Evolutionary conservation across 345 rosid species (phyloP).

Genomic region (Psidium friedrichsthalianum): DNA sequence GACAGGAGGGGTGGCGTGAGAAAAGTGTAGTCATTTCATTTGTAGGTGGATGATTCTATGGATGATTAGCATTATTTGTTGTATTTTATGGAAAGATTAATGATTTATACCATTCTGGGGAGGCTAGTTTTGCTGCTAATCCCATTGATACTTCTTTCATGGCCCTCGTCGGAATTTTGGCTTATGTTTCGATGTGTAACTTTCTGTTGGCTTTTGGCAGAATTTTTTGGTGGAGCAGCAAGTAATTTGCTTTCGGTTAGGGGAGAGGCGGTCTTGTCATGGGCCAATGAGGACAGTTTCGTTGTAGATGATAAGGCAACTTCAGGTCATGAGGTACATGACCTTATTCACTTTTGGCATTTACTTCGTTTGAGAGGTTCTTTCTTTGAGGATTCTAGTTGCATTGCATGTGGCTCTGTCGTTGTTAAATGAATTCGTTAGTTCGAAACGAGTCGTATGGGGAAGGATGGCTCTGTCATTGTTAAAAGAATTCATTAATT

Average conservation of each 20-base stretch:
- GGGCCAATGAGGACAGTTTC: constrained; percentile 62
- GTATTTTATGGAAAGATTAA: not conserved
- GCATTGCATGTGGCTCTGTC: not conserved
- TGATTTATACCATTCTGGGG: not conserved
- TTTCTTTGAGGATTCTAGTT: not conserved
- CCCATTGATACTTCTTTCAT: not conserved
- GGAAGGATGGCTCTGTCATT: not conserved
- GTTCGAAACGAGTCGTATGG: not conserved
- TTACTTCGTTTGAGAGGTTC: not conserved
- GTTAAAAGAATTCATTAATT: too few species aligned
- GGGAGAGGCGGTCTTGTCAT: constrained; percentile 64
- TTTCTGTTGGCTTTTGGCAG: constrained; percentile 20
- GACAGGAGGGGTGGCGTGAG: not conserved
- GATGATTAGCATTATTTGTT: not conserved
- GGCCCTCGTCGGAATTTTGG: not conserved
- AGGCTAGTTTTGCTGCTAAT: not conserved
- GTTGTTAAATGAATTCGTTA: not conserved
- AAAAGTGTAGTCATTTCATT: not conserved
- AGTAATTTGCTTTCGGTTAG: constrained; percentile 58
- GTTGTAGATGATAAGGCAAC: constrained; percentile 41
- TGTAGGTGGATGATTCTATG: not conserved
- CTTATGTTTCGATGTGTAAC: not conserved
- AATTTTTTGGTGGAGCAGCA: constrained; percentile 29
- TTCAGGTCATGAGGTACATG: constrained; percentile 46
- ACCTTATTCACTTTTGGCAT: not conserved